A percentile compares a stretch with the other conserved stretches of the same genome.
phyloP scores from a whole-genome alignment of 495 filamentous ascomycete species.

The Tuber indicum region DNA sequence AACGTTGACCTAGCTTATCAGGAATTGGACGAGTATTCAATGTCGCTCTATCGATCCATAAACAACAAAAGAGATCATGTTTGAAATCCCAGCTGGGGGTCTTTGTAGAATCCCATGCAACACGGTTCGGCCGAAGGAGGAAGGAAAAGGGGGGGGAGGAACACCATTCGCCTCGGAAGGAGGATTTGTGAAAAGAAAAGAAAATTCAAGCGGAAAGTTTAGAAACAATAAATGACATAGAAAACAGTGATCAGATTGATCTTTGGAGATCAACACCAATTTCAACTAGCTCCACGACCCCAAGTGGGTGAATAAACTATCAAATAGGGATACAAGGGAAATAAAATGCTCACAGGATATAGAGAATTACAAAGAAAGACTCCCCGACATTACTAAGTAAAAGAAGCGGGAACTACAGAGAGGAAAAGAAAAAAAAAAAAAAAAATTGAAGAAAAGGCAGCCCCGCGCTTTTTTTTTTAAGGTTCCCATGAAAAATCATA shows the following conservation, averaged over 20 bases:
- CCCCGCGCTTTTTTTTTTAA: slow-evolving; percentile 3
- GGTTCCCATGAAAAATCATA: background rate
- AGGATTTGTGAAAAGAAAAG: background rate
- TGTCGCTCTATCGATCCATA: slow-evolving; percentile 13
- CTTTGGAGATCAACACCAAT: background rate
- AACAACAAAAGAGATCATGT: slow-evolving; percentile 5
- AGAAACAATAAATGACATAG: background rate
- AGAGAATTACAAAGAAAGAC: slow-evolving; percentile 4
- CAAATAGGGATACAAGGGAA: background rate
- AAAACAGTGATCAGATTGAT: background rate
- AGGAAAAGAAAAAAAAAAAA: background rate
- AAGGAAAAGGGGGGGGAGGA: background rate
- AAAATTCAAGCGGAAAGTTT: background rate
- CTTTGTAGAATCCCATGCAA: background rate
- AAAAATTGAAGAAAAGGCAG: background rate
- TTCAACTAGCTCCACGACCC: background rate
- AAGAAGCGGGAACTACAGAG: background rate
- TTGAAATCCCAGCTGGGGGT: background rate
- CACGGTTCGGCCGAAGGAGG: background rate
- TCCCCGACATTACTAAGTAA: background rate
- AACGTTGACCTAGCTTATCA: slow-evolving; percentile 72
- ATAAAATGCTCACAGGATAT: background rate
- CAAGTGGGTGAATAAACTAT: background rate
- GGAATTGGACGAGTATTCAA: slow-evolving; percentile 58
- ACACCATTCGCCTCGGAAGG: background rate